These are phyloP conservation scores for Fusarium bulbicola DNA, from an alignment of 2,329 filamentous ascomycete species.

Conservation along the genomic window DNA sequence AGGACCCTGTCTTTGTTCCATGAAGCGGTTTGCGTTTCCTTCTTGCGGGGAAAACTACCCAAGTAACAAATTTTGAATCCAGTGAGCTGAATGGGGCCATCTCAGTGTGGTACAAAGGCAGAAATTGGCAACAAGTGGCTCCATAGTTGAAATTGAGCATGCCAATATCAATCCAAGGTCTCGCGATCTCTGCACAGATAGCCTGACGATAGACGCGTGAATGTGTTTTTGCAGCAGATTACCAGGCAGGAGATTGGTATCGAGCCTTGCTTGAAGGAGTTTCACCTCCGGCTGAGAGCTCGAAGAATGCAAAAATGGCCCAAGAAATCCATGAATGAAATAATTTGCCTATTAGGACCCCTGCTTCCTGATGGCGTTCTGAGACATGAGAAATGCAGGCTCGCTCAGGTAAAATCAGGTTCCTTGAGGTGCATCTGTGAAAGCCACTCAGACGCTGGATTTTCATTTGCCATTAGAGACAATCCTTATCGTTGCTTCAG, in stretches of 20 bases:
- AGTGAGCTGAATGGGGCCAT: slow-evolving; percentile 8
- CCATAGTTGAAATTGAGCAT: background rate
- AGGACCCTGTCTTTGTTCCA: slow-evolving; percentile 19
- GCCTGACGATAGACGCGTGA: background rate
- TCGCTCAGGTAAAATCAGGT: background rate
- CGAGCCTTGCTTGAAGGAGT: background rate
- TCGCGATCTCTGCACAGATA: background rate
- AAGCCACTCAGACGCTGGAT: slow-evolving; percentile 12
- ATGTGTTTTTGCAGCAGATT: background rate
- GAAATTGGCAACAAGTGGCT: background rate
- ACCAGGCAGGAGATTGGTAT: background rate
- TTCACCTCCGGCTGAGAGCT: background rate
- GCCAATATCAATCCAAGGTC: background rate
- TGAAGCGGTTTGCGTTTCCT: slow-evolving; percentile 11
- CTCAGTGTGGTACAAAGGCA: slow-evolving; percentile 8
- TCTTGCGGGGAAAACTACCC: slow-evolving; percentile 24
- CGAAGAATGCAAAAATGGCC: slow-evolving; percentile 8
- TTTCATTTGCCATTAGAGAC: slow-evolving; percentile 9
- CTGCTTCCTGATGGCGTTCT: slow-evolving; percentile 24
- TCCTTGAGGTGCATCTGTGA: slow-evolving; percentile 11
- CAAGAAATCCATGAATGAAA: background rate
- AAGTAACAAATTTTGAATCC: slow-evolving; percentile 14
- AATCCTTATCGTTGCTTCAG: slow-evolving; percentile 26
- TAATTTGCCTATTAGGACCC: slow-evolving; percentile 5
- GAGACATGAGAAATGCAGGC: slow-evolving; percentile 27